Evolutionary conservation across 805 yeast genomes (phyloP), one percentile per base, ranked within the genome.

Genomic region (Starmerella vaccinii): DNA sequence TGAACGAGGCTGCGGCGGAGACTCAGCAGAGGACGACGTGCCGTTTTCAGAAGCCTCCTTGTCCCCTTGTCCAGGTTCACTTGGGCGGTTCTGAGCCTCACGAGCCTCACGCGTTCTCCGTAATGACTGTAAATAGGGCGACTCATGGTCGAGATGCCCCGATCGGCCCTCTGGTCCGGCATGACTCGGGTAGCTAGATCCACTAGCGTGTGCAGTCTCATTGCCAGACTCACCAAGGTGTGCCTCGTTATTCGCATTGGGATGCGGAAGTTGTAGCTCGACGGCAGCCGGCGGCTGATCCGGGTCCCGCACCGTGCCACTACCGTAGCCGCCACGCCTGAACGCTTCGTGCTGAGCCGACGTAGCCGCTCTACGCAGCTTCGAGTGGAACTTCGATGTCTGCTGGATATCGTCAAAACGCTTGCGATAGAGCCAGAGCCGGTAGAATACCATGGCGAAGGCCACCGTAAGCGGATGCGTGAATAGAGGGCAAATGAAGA

Each of bases 391-490:
- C 61, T 83, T 84, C n/a, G 97, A 85, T 48, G 75, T 74, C 52
- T 73, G 77, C 54, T 82, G 82, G 64, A 92, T 89, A 57, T 82
- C 78, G 63, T 86, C 90, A 66, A 92, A 87, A 59, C 82, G 76
- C 57, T 86, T 76, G 64, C 88, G 95, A 66, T 85, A 92, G 86
- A 95, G 84, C 64, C 84, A 85, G 42, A 92, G 70, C 46, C 98
- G 75, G 9, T 89, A 70, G 55, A 86, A 78, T 8, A 87, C 80
- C 32, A 92, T 69, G 1, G 77, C 74, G 0, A 95, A 78, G 64
- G 92, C 95, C 49, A 94, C 85, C 62, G 82, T 82, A 19, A 92
- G 84, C 1, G 97, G 97, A 0, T 95, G 88, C 4, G 94, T 76
- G 19, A 87, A 58, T 55, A 78, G 71, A 26, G 89, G 68, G 2